Percentiles rank a stretch among this genome's conserved stretches.
These are phyloP conservation scores for Cucumis melo DNA, from an alignment of 306 rosid species.

Conservation along the genomic window DNA sequence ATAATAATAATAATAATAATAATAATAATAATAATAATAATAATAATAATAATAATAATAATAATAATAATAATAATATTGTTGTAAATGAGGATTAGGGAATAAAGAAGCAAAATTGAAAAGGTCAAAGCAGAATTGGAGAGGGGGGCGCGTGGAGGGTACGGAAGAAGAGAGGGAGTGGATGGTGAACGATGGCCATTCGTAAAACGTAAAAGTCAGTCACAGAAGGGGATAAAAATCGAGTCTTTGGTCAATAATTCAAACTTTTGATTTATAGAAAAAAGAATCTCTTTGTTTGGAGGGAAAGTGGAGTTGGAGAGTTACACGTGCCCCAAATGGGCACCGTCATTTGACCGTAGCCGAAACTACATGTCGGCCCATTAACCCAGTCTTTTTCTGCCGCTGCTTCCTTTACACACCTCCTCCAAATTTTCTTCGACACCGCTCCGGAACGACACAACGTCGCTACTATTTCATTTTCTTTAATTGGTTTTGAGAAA, in stretches of 20 bases:
- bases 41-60: too few relatives aligned
- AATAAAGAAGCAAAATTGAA: background rate
- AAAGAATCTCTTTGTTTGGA: background rate
- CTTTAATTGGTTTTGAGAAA: too few relatives aligned
- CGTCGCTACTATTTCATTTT: background rate
- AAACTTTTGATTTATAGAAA: conserved; percentile 11
- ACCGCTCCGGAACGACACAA: background rate
- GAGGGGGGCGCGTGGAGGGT: background rate
- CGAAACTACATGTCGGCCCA: conserved; percentile 11
- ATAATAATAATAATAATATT: too few relatives aligned
- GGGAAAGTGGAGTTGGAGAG: conserved; percentile 7
- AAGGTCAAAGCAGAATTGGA: background rate
- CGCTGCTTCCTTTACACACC: background rate
- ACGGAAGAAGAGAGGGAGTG: background rate
- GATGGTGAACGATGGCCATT: background rate
- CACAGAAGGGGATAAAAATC: background rate
- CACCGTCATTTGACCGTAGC: conserved; percentile 83
- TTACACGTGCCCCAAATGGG: conserved; percentile 40
- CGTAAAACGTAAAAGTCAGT: background rate
- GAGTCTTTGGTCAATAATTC: conserved; percentile 37
- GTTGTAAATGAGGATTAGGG: too few relatives aligned
- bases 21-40: too few relatives aligned
- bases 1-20: too few relatives aligned
- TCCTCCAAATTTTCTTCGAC: background rate
- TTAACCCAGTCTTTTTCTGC: background rate